These are phyloP conservation scores for Saturnispora besseyi DNA, from an alignment of 805 yeast genomes.

Conservation along the genomic window DNA sequence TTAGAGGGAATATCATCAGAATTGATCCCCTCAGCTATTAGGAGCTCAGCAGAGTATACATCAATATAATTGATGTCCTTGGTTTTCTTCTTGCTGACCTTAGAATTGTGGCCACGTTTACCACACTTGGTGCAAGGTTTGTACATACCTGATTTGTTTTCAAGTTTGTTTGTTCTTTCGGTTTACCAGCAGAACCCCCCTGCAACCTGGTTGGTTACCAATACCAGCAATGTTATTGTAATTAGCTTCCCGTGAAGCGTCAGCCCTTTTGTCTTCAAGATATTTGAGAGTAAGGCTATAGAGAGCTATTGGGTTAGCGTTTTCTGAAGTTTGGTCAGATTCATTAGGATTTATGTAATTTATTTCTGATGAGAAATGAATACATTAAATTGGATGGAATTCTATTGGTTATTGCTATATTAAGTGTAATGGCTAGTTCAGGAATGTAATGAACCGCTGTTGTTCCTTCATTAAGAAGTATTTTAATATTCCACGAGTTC, in stretches of 20 bases:
- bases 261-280: background rate
- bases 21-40: no score
- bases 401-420: background rate
- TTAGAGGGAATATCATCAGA: background rate
- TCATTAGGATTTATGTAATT: background rate
- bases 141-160: background rate
- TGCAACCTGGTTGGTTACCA: background rate
- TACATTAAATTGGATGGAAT: background rate
- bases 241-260: background rate
- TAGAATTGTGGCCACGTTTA: background rate
- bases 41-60: background rate
- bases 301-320: background rate
- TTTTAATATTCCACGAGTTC: background rate
- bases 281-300: background rate
- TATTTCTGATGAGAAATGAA: background rate
- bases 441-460: background rate
- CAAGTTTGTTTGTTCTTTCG: background rate
- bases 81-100: background rate
- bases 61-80: background rate
- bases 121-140: background rate
- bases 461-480: background rate
- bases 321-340: background rate
- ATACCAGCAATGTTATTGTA: background rate
- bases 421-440: background rate
- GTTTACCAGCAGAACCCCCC: background rate